Percentiles rank a stretch among this genome's conserved stretches.
These are phyloP conservation scores for Leccinum brunneo-olivaceum DNA, from an alignment of 1,284 basidiomycete species.

Conservation along the genomic window DNA sequence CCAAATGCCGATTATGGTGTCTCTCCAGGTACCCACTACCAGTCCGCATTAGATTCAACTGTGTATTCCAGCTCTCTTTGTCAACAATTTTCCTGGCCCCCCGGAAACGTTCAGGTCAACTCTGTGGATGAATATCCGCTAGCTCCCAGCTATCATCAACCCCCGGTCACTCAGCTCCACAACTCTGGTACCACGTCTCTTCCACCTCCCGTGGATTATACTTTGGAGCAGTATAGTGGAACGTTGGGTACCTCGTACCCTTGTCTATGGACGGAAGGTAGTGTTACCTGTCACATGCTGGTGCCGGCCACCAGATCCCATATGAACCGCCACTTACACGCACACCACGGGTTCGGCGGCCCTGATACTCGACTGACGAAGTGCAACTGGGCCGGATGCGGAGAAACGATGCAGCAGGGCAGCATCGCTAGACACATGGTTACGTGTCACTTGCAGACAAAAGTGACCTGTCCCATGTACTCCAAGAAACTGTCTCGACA, in stretches of 20 bases:
- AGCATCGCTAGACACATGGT: conserved; percentile 28
- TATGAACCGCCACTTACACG: conserved; percentile 25
- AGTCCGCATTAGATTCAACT: background rate
- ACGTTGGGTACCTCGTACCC: conserved; percentile 10
- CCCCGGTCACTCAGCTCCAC: background rate
- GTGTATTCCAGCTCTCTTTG: conserved; percentile 1
- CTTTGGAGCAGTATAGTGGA: conserved; percentile 1
- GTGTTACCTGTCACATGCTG: conserved; percentile 10
- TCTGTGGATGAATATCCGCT: conserved; percentile 3
- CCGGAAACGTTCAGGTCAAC: background rate
- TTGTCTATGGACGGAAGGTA: conserved; percentile 19
- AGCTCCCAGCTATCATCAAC: background rate
- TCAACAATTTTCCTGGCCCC: conserved; percentile 4
- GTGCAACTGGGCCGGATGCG: conserved; percentile 20
- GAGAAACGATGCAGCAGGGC: conserved; percentile 24
- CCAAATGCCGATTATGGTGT: background rate
- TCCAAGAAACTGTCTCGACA: conserved; percentile 26
- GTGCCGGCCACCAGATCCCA: conserved; percentile 23
- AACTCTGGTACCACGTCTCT: background rate
- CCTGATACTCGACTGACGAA: conserved; percentile 19
- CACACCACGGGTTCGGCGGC: conserved; percentile 20
- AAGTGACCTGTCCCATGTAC: conserved; percentile 26
- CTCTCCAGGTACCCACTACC: background rate
- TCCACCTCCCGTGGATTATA: background rate
- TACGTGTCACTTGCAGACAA: conserved; percentile 25